A percentile compares a stretch with the other conserved stretches of the same genome.
These are phyloP conservation scores for Borovskyia barvae DNA, from an alignment of 208 protist species.

Conservation along the genomic window DNA sequence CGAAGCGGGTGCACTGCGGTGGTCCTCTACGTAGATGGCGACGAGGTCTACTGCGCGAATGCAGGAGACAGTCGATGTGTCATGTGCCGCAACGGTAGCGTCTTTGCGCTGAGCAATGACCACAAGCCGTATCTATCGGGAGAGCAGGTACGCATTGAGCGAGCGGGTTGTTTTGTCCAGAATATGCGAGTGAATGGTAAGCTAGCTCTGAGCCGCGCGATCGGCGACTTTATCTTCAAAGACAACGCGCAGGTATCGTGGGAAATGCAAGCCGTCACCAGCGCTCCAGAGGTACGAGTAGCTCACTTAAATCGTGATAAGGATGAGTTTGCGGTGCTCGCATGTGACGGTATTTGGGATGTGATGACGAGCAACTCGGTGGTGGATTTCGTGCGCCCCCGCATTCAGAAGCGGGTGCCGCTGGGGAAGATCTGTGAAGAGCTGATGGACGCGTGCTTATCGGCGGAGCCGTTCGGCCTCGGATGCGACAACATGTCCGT, in stretches of 20 bases:
- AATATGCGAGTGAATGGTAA: conserved; percentile 94
- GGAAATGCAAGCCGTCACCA: conserved; percentile 92
- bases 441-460: conserved; percentile 82
- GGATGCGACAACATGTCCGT: conserved; percentile 93
- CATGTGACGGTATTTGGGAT: conserved; percentile 94
- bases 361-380: conserved; percentile 89
- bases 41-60: conserved; percentile 89
- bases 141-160: conserved; percentile 88
- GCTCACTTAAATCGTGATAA: conserved; percentile 66
- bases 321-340: conserved; percentile 89
- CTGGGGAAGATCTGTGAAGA: conserved; percentile 61
- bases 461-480: conserved; percentile 74
- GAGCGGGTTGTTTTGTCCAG: conserved; percentile 89
- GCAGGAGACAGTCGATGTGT: conserved; percentile 92
- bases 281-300: conserved; percentile 74
- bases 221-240: conserved; percentile 95
- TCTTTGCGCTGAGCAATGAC: conserved; percentile 90
- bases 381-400: conserved; percentile 69
- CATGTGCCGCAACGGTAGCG: conserved; percentile 78
- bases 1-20: conserved; percentile 88
- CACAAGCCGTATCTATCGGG: conserved; percentile 89
- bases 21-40: conserved; percentile 71
- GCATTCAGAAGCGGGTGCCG: conserved; percentile 59
- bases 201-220: conserved; percentile 92
- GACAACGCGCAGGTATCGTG: conserved; percentile 71